Evolutionary conservation across 495 filamentous ascomycete genomes (phyloP).

Genomic region (Pyrenula massariospora): DNA sequence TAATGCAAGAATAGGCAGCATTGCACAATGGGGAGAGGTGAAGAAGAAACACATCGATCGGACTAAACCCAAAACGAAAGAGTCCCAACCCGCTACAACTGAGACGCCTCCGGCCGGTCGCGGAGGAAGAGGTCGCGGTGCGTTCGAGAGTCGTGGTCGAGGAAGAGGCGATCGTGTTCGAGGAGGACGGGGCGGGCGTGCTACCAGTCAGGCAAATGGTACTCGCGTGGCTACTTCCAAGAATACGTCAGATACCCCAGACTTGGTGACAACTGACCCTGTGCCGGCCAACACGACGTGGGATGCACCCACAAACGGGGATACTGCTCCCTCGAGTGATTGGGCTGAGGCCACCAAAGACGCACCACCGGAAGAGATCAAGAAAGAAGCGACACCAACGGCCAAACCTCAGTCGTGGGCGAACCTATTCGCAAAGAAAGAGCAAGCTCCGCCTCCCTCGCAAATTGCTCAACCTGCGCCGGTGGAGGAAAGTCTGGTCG

Average conservation of each 20-base stretch:
- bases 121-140: conserved; percentile 54
- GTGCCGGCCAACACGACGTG: conserved; percentile 2
- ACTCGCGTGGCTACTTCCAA: conserved; percentile 15
- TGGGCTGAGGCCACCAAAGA: conserved; percentile 15
- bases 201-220: conserved; percentile 46
- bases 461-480: conserved; percentile 8
- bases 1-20: conserved; percentile 52
- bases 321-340: conserved; percentile 16
- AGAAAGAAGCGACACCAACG: conserved; percentile 31
- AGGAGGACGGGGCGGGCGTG: conserved; percentile 61
- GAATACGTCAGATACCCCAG: conserved; percentile 10
- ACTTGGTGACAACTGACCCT: conserved; percentile 14
- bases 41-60: conserved; percentile 84
- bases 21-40: conserved; percentile 91
- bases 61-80: conserved; percentile 72
- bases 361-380: conserved; percentile 20
- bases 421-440: conserved; percentile 44
- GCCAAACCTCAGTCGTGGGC: conserved; percentile 51
- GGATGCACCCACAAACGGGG: conserved; percentile 15
- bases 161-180: conserved; percentile 66
- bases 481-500: background rate
- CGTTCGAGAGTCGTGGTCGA: conserved; percentile 54
- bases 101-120: conserved; percentile 36
- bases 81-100: conserved; percentile 39
- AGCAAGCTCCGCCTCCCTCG: conserved; percentile 26